Conservation (phyloP, 2,329 filamentous ascomycete genomes). For the Ophiocordyceps sinensis region DNA sequence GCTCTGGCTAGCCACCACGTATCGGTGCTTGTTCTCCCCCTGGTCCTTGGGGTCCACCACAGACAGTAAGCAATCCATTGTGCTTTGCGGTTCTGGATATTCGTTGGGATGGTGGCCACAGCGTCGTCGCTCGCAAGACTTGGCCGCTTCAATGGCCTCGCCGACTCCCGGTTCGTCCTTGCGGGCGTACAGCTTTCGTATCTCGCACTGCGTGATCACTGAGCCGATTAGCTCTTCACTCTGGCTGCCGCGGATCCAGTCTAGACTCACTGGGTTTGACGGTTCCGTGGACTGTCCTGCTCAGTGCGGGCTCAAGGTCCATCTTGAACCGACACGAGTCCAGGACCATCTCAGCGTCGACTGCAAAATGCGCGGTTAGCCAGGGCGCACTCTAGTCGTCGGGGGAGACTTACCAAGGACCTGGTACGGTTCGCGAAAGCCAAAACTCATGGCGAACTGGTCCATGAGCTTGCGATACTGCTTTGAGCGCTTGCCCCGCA, state of each 20-base stretch:
- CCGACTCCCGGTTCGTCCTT: constrained; percentile 37
- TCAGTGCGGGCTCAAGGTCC: constrained; percentile 63
- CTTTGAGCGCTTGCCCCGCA: constrained; percentile 38
- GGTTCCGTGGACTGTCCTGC: constrained; percentile 73
- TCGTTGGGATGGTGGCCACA: constrained; percentile 66
- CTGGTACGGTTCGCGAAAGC: constrained; percentile 90
- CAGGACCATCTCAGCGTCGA: constrained; percentile 74
- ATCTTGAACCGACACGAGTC: constrained; percentile 79
- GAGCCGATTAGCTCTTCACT: constrained; percentile 8
- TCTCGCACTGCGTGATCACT: constrained; percentile 73
- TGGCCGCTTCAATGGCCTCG: constrained; percentile 59
- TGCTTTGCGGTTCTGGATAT: constrained; percentile 54
- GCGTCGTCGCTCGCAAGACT: constrained; percentile 58
- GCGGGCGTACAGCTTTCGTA: constrained; percentile 60
- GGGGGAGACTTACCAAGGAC: constrained; percentile 44
- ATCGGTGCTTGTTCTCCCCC: constrained; percentile 62
- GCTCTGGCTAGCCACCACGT: constrained; percentile 65
- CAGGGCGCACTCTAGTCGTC: neutral
- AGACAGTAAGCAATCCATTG: constrained; percentile 53
- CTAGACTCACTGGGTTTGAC: constrained; percentile 60
- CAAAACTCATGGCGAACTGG: constrained; percentile 74
- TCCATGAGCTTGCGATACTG: constrained; percentile 75
- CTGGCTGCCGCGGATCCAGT: neutral
- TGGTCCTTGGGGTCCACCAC: constrained; percentile 68
- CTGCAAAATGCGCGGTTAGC: constrained; percentile 19